Percentiles rank a stretch among this genome's conserved stretches.
These are phyloP conservation scores for Cutaneotrichosporon cavernicola DNA, from an alignment of 1,284 basidiomycete genomes.

Conservation along the genomic window DNA sequence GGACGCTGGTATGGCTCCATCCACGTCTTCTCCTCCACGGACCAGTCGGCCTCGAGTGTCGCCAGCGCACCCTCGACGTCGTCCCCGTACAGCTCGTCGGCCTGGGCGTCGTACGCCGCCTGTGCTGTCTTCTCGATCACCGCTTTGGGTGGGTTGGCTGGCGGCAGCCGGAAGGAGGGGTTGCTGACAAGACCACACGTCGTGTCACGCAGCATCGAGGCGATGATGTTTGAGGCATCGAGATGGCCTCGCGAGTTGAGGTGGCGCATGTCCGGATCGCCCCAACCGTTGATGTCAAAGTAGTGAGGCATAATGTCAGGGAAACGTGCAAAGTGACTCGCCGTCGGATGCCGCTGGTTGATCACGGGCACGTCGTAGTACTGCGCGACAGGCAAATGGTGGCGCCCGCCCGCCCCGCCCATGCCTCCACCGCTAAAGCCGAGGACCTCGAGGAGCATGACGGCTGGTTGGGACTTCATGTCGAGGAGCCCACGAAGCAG, in stretches of 20 bases:
- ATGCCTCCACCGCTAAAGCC: slow-evolving; percentile 82
- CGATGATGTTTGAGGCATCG: slow-evolving; percentile 44
- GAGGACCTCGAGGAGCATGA: slow-evolving; percentile 88
- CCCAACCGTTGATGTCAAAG: slow-evolving; percentile 45
- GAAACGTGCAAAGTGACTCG: slow-evolving; percentile 47
- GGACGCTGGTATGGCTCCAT: slow-evolving; percentile 12
- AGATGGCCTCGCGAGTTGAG: slow-evolving; percentile 47
- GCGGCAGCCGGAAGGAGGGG: slow-evolving; percentile 23
- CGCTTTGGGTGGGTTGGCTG: neutral
- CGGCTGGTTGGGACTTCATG: slow-evolving; percentile 81
- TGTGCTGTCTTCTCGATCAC: slow-evolving; percentile 7
- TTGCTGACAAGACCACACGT: slow-evolving; percentile 40
- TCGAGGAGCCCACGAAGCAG: slow-evolving; percentile 84
- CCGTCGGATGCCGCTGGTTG: slow-evolving; percentile 48
- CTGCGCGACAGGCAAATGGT: slow-evolving; percentile 69
- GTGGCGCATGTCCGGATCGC: slow-evolving; percentile 48
- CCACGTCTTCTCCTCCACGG: slow-evolving; percentile 34
- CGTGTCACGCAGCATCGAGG: slow-evolving; percentile 43
- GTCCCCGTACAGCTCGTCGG: neutral
- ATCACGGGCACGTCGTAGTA: slow-evolving; percentile 94
- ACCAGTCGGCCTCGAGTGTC: slow-evolving; percentile 27
- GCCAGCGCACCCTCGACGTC: slow-evolving; percentile 10
- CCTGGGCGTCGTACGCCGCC: slow-evolving; percentile 11
- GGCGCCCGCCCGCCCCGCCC: slow-evolving; percentile 63
- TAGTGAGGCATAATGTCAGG: slow-evolving; percentile 47